Conservation (phyloP, 345 rosid genomes). For the Ricinus communis region DNA sequence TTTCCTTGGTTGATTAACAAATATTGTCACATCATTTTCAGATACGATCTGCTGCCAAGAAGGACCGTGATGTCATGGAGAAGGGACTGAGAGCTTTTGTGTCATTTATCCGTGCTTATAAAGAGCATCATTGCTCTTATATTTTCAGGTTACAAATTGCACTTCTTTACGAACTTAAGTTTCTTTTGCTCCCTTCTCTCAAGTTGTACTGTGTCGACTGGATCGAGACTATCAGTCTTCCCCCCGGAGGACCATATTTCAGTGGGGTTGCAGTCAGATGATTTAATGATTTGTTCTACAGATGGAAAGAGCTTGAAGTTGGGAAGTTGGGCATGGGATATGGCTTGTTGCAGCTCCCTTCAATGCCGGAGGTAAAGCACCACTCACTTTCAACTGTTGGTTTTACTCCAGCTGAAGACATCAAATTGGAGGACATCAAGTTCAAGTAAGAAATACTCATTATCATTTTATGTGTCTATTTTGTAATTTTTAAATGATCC, state of each 20-base stretch:
- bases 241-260: no score
- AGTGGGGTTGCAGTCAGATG: background rate
- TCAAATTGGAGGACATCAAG: slow-evolving; percentile 70
- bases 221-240: no score
- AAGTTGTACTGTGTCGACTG: no score
- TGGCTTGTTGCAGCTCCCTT: slow-evolving; percentile 85
- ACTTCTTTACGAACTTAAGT: background rate
- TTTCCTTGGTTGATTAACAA: slow-evolving; percentile 1
- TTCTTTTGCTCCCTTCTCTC: background rate
- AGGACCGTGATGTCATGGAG: slow-evolving; percentile 87
- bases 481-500: background rate
- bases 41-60: slow-evolving; percentile 69
- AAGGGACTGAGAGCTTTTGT: slow-evolving; percentile 92
- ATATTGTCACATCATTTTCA: slow-evolving; percentile 28
- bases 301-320: slow-evolving; percentile 84
- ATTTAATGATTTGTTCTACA: slow-evolving; percentile 21
- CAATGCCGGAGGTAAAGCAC: slow-evolving; percentile 84
- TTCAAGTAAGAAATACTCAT: slow-evolving; percentile 53
- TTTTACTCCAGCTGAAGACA: slow-evolving; percentile 59
- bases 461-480: background rate
- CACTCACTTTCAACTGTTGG: slow-evolving; percentile 69
- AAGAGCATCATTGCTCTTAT: slow-evolving; percentile 81
- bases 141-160: slow-evolving; percentile 62
- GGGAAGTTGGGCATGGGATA: slow-evolving; percentile 95
- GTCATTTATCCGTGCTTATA: slow-evolving; percentile 82